A percentile compares a stretch with the other conserved stretches of the same genome.
Evolutionary conservation across 345 rosid species (phyloP).

Genomic region (Eucalyptus paniculata): DNA sequence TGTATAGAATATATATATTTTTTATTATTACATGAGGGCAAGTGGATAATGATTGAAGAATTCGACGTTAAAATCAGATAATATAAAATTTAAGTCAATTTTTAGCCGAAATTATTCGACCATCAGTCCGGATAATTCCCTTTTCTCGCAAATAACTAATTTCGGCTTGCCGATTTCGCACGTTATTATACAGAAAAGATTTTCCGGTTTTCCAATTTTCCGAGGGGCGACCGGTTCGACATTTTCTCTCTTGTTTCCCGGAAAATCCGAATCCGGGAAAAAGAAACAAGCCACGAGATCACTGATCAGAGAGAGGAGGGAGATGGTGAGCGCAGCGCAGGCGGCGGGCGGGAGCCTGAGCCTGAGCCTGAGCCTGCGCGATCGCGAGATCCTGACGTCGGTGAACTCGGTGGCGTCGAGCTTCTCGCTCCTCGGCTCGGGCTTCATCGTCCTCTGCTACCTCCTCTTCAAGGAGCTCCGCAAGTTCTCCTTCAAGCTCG

Average conservation of each 20-base stretch:
- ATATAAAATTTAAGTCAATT: neutral
- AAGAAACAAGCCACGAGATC: neutral
- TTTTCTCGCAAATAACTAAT: neutral
- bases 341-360: conserved; percentile 26
- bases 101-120: neutral
- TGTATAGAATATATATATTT: no score
- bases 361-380: conserved; percentile 5
- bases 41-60: neutral
- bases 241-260: neutral
- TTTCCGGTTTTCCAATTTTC: neutral
- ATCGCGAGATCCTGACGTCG: conserved; percentile 45
- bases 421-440: conserved; percentile 75
- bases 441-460: conserved; percentile 88
- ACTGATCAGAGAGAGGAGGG: neutral
- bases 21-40: no score
- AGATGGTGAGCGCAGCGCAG: neutral
- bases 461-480: conserved; percentile 85
- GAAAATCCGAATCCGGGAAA: neutral
- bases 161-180: neutral
- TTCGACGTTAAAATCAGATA: neutral
- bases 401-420: conserved; percentile 68
- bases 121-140: neutral
- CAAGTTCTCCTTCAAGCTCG: conserved; percentile 97
- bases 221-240: neutral
- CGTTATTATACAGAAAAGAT: neutral